Percentiles rank a stretch among this genome's conserved stretches.
These are phyloP conservation scores for Fraxinus albicans DNA, from an alignment of 305 asterid genomes.

Conservation along the genomic window DNA sequence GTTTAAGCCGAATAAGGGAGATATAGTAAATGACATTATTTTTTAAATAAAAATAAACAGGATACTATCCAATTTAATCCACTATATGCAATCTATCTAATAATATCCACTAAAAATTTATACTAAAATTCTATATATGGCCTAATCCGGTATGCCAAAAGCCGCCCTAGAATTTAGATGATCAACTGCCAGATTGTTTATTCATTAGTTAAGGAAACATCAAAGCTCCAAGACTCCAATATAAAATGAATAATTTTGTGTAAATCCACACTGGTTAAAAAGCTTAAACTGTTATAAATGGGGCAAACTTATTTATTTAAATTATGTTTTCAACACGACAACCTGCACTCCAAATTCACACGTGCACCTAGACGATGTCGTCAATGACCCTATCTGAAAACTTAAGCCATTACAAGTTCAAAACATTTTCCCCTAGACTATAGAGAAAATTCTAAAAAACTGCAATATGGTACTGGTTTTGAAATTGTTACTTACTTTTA, in stretches of 20 bases:
- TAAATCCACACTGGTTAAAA: background rate
- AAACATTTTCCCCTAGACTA: background rate
- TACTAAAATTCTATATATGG: too few species aligned
- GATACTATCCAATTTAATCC: background rate
- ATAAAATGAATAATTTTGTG: background rate
- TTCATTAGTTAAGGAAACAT: background rate
- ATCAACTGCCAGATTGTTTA: background rate
- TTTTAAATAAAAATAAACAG: background rate
- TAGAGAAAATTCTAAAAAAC: background rate
- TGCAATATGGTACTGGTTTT: background rate
- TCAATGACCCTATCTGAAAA: background rate
- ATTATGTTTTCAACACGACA: background rate
- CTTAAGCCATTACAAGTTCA: background rate
- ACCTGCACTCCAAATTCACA: background rate
- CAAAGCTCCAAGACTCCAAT: background rate
- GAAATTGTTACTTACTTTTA: constrained; percentile 46
- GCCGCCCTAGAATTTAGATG: background rate
- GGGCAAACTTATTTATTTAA: background rate
- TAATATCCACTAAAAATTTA: background rate
- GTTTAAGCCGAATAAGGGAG: background rate
- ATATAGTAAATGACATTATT: background rate
- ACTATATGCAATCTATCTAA: background rate
- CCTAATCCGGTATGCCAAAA: background rate
- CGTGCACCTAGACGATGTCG: background rate
- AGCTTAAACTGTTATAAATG: background rate